These are phyloP conservation scores for Ophiocordyceps camponoti-floridani DNA, from an alignment of 2,329 filamentous ascomycete genomes.

Conservation along the genomic window DNA sequence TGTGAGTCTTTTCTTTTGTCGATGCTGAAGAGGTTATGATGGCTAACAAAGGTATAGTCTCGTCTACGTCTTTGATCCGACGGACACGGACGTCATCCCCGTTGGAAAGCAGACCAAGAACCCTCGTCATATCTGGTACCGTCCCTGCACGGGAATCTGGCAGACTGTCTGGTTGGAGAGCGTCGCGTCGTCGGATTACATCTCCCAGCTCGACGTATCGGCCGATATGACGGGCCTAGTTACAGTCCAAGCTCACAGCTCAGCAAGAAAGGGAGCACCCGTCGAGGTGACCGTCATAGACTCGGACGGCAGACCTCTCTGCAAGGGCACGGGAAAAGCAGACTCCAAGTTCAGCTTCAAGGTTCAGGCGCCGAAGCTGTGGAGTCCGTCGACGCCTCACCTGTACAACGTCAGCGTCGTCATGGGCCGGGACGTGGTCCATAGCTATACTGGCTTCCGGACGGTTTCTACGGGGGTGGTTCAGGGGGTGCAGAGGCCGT, in stretches of 20 bases:
- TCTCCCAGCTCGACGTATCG: slow-evolving; percentile 39
- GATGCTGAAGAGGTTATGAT: background rate
- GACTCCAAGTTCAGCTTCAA: slow-evolving; percentile 35
- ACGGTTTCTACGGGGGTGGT: slow-evolving; percentile 39
- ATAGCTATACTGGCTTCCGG: slow-evolving; percentile 52
- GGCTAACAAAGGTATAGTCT: slow-evolving; percentile 18
- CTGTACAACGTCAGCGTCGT: slow-evolving; percentile 46
- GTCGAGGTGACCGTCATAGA: slow-evolving; percentile 19
- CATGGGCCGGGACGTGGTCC: slow-evolving; percentile 30
- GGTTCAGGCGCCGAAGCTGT: slow-evolving; percentile 36
- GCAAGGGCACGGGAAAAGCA: slow-evolving; percentile 22
- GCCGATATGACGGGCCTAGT: slow-evolving; percentile 40
- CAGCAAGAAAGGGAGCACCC: slow-evolving; percentile 13
- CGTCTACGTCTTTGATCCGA: slow-evolving; percentile 51
- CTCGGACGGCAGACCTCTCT: slow-evolving; percentile 20
- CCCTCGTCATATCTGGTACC: slow-evolving; percentile 50
- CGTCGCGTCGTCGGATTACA: slow-evolving; percentile 32
- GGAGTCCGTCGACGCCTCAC: slow-evolving; percentile 44
- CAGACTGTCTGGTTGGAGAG: slow-evolving; percentile 54
- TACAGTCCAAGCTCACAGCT: slow-evolving; percentile 34
- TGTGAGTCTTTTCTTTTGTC: slow-evolving; percentile 21
- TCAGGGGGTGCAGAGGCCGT: slow-evolving; percentile 38
- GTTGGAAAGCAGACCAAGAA: slow-evolving; percentile 45
- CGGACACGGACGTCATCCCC: slow-evolving; percentile 41
- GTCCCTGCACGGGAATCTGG: slow-evolving; percentile 58